These are phyloP conservation scores for Eutrema yunnanense DNA, from an alignment of 345 rosid species.

Conservation along the genomic window DNA sequence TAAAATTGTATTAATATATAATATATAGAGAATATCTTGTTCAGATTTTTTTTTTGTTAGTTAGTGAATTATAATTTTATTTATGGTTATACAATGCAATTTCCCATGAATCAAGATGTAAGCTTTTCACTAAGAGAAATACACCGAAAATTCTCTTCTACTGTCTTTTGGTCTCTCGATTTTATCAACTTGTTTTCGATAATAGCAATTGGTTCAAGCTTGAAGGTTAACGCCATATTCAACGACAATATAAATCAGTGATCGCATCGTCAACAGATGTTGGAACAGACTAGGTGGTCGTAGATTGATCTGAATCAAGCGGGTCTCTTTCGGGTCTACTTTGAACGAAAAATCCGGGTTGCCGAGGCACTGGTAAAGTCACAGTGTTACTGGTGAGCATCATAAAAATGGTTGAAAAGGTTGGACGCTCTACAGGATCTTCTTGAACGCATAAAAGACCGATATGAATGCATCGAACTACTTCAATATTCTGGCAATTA, in stretches of 20 bases:
- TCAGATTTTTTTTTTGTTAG: too few species aligned
- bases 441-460: slow-evolving; percentile 62
- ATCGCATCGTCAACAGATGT: slow-evolving; percentile 32
- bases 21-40: too few species aligned
- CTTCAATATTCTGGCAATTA: slow-evolving; percentile 33
- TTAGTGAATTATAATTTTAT: too few species aligned
- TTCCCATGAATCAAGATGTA: too few species aligned
- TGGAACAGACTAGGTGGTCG: slow-evolving; percentile 5
- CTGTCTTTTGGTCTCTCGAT: too few species aligned
- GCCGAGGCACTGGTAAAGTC: slow-evolving; percentile 29
- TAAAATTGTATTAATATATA: too few species aligned
- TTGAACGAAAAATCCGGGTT: slow-evolving; percentile 35
- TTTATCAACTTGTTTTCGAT: too few species aligned
- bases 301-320: neutral
- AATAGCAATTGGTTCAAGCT: neutral
- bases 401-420: slow-evolving; percentile 34
- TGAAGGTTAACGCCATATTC: neutral
- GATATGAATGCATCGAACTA: slow-evolving; percentile 43
- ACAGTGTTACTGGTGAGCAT: slow-evolving; percentile 36
- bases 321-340: neutral
- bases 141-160: too few species aligned
- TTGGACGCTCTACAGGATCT: slow-evolving; percentile 49
- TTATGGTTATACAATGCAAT: too few species aligned
- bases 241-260: slow-evolving; percentile 41
- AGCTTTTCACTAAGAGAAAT: too few species aligned